Conservation (phyloP, 176 grass and related monocot species). For the Chloris gayana region DNA sequence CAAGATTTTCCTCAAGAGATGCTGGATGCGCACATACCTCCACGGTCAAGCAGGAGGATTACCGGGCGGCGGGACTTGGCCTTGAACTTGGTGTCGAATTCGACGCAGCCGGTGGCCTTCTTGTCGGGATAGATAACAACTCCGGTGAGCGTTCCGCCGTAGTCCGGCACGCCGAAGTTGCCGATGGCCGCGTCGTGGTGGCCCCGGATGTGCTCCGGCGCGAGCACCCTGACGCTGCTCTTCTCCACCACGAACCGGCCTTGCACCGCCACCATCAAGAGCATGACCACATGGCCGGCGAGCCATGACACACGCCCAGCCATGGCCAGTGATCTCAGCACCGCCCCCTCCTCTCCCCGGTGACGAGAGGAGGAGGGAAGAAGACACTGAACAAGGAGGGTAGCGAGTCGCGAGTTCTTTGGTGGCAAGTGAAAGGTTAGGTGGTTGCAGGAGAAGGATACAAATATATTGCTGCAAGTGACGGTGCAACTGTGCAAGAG, state of each 20-base stretch:
- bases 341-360: background rate
- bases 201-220: constrained; percentile 72
- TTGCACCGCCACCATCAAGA: constrained; percentile 13
- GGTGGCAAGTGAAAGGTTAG: constrained; percentile 29
- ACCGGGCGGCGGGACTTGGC: constrained; percentile 67
- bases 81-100: constrained; percentile 68
- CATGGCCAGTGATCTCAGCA: constrained; percentile 25
- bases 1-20: background rate
- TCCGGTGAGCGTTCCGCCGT: constrained; percentile 87
- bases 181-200: constrained; percentile 89
- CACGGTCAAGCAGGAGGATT: constrained; percentile 90
- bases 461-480: constrained; percentile 5
- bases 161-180: constrained; percentile 93
- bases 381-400: background rate
- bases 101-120: constrained; percentile 64
- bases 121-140: constrained; percentile 76
- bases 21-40: constrained; percentile 39
- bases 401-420: constrained; percentile 14
- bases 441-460: background rate
- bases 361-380: background rate
- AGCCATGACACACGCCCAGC: constrained; percentile 8
- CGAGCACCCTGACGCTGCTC: constrained; percentile 77
- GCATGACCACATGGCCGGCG: background rate
- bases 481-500: background rate
- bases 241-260: constrained; percentile 91